Evolutionary conservation across 208 protist genomes (phyloP), one percentile per base, ranked within the genome.

Genomic region (Lotmaria passim): DNA sequence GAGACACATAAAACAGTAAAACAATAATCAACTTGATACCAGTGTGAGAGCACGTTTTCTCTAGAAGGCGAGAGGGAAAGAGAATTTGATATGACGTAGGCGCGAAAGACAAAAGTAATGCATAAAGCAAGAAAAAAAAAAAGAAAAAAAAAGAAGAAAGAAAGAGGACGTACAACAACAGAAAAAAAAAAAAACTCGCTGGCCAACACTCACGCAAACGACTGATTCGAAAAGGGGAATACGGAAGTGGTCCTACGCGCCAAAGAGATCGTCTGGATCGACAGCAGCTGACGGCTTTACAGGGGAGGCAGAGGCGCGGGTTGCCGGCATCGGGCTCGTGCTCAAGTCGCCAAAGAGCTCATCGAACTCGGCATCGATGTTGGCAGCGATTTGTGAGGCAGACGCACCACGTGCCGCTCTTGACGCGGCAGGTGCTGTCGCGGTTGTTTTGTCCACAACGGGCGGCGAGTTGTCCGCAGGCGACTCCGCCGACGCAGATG

Each of bases 361-460:
- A n/a, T 91, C 83, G 44, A 94, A 91, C 78, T 92, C 80, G 46
- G 74, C 80, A 61, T 94, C 87, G 51, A 91, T 76, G 51, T 61
- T 62, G 43, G 76, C 76, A 24, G 65, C 61, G 10, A 81, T 68
- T 19, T 55, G 69, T 15, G 53, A 46, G 26, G 64, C 55, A n/a
- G 63, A 68, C 7, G 46, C 63, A 1, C 38, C 23, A 17, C 47
- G 56, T 11, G 28, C 24, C 30, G 11, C 48, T 7, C 19, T 44
- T 1, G n/a, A 31, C 26, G 63, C 28, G 17, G 36, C n/a, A 6
- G 39, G 3, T 30, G 50, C 59, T n/a, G 41, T 28, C 19, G 59
- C 60, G 17, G 69, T n/a, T 21, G 44, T 12, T 12, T 14, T 12
- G 36, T 39, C 36, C 12, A 12, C 36, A 39, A 39, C 36, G 5